A percentile compares a stretch with the other conserved stretches of the same genome.
These are phyloP conservation scores for Cucumis melo DNA, from an alignment of 306 rosid species.

Conservation along the genomic window DNA sequence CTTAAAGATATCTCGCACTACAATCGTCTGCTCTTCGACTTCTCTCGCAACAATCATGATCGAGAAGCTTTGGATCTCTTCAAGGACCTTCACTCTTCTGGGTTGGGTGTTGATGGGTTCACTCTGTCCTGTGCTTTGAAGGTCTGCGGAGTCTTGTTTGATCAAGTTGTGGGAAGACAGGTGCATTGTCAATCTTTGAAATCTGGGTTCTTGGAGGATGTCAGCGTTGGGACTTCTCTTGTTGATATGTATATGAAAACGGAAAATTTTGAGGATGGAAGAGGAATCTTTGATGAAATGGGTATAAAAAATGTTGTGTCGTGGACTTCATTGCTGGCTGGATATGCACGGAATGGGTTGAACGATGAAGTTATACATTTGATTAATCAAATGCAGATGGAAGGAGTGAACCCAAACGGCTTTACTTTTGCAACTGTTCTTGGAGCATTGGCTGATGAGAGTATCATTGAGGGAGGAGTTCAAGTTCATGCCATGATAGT, in stretches of 20 bases:
- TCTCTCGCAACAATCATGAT: constrained; percentile 28
- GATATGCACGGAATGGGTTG: constrained; percentile 41
- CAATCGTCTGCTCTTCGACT: constrained; percentile 36
- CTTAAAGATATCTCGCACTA: constrained; percentile 16
- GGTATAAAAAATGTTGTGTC: constrained; percentile 51
- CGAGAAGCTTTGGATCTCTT: constrained; percentile 35
- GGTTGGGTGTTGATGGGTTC: constrained; percentile 24
- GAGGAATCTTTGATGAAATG: constrained; percentile 68
- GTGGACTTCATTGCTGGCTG: constrained; percentile 68
- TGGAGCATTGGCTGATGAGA: constrained; percentile 44
- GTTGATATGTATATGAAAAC: constrained; percentile 86
- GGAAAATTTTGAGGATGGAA: constrained; percentile 35
- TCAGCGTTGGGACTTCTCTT: constrained; percentile 64
- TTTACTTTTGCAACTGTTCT: constrained; percentile 39
- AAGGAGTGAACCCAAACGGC: constrained; percentile 44
- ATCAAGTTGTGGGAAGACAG: constrained; percentile 43
- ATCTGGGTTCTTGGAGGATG: constrained; percentile 37
- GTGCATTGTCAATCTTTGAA: constrained; percentile 60
- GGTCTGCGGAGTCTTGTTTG: constrained; percentile 35
- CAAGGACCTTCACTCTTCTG: constrained; percentile 21
- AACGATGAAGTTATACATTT: constrained; percentile 23
- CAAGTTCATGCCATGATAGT: constrained; percentile 50
- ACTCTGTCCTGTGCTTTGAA: constrained; percentile 46
- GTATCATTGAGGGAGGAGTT: constrained; percentile 34
- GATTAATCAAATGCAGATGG: constrained; percentile 37